phyloP scores from a whole-genome alignment of 345 rosid genomes.

The Lepidium sativum region DNA sequence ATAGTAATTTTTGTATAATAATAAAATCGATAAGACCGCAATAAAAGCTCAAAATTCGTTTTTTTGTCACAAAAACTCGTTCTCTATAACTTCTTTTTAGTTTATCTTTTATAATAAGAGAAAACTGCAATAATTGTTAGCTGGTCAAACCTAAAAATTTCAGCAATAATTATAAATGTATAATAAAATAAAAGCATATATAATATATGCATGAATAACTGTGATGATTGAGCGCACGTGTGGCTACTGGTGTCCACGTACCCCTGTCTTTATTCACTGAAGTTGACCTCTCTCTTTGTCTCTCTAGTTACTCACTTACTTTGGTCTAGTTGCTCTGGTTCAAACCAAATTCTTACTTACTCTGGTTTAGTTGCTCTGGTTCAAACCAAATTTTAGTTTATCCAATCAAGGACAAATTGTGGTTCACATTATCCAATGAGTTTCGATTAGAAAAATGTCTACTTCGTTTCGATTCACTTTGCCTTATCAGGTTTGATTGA shows the following conservation, averaged over 20 bases:
- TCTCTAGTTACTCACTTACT: background rate
- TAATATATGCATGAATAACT: slow-evolving; percentile 13
- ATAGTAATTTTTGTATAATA: no score
- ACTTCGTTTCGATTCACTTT: background rate
- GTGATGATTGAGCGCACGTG: slow-evolving; percentile 66
- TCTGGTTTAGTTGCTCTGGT: background rate
- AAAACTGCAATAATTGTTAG: no score
- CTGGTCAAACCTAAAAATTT: no score
- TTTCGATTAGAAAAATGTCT: background rate
- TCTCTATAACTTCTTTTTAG: no score
- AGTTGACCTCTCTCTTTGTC: slow-evolving; percentile 29
- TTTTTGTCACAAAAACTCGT: no score
- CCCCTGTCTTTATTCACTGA: slow-evolving; percentile 42
- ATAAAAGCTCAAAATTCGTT: no score
- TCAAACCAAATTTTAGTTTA: background rate
- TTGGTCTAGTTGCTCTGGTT: background rate
- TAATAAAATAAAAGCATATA: no score
- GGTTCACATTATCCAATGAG: background rate
- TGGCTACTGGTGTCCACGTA: slow-evolving; percentile 50
- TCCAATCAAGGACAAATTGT: background rate
- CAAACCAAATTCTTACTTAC: no score
- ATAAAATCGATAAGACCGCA: no score
- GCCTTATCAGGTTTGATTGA: background rate
- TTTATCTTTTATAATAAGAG: no score
- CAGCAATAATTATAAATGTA: no score